Percentiles rank a stretch among this genome's conserved stretches.
phyloP scores from a whole-genome alignment of 495 filamentous ascomycete species.

The Xylaria scruposa region DNA sequence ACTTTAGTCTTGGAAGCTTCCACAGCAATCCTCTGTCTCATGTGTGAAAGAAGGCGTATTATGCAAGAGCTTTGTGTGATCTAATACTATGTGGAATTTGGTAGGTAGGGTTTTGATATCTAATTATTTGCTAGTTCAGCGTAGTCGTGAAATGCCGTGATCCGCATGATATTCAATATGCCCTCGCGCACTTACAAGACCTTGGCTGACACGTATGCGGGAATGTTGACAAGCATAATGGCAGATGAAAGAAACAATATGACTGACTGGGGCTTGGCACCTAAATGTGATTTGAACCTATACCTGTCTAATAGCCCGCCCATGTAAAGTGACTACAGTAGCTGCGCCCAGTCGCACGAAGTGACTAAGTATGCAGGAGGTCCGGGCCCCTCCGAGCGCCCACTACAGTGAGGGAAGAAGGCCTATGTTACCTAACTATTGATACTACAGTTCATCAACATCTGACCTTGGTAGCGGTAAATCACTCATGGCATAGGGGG shows the following conservation, averaged over 20 bases:
- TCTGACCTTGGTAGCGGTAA: background rate
- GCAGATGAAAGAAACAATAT: background rate
- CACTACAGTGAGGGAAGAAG: background rate
- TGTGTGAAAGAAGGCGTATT: no score
- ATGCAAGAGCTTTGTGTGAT: no score
- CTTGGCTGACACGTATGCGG: conserved; percentile 1
- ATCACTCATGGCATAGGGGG: background rate
- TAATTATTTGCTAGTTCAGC: background rate
- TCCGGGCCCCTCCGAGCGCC: background rate
- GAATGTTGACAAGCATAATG: background rate
- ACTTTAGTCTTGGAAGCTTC: no score
- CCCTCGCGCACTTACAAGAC: background rate
- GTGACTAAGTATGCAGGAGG: background rate
- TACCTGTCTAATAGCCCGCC: background rate
- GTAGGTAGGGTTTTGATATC: background rate
- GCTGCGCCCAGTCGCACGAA: background rate
- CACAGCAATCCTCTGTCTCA: no score
- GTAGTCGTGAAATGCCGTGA: background rate
- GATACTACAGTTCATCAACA: background rate
- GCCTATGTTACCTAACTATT: background rate
- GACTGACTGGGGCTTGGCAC: background rate
- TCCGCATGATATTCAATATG: background rate
- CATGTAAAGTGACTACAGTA: background rate
- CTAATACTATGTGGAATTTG: no score
- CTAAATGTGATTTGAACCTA: background rate